A percentile compares a stretch with the other conserved stretches of the same genome.
These are phyloP conservation scores for Sedum album DNA, from an alignment of 164 flowering plant genomes.

Conservation along the genomic window DNA sequence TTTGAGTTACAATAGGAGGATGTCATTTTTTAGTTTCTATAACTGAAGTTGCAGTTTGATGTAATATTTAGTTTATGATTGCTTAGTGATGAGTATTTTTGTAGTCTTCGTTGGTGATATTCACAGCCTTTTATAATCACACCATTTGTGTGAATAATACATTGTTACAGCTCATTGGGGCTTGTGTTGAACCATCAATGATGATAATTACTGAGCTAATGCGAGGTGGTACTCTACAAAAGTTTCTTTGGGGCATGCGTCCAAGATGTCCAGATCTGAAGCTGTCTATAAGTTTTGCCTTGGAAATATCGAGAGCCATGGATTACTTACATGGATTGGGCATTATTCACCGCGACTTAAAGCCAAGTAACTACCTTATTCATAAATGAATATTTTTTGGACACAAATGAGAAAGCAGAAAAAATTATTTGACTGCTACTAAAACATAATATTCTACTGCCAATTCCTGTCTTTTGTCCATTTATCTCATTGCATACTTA, in stretches of 20 bases:
- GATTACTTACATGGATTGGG: constrained; percentile 25
- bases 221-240: constrained; percentile 22
- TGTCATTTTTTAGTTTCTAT: no score
- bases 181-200: constrained; percentile 22
- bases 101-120: not conserved
- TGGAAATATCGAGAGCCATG: constrained; percentile 27
- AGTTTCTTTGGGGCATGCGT: constrained; percentile 18
- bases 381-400: not conserved
- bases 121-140: not conserved
- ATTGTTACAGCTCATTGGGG: constrained; percentile 25
- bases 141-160: not conserved
- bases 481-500: not conserved
- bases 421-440: not conserved
- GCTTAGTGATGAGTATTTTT: not conserved
- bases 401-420: no score
- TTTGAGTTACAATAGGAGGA: no score
- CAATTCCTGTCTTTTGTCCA: not conserved
- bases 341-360: constrained; percentile 32
- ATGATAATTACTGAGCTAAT: constrained; percentile 26
- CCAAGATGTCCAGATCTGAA: constrained; percentile 21
- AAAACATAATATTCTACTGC: not conserved
- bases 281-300: constrained; percentile 19
- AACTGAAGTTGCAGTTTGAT: not conserved
- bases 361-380: constrained; percentile 20
- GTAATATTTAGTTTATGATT: not conserved